phyloP scores from a whole-genome alignment of 2,329 filamentous ascomycete species.

The Pseudogymnoascus sp. region DNA sequence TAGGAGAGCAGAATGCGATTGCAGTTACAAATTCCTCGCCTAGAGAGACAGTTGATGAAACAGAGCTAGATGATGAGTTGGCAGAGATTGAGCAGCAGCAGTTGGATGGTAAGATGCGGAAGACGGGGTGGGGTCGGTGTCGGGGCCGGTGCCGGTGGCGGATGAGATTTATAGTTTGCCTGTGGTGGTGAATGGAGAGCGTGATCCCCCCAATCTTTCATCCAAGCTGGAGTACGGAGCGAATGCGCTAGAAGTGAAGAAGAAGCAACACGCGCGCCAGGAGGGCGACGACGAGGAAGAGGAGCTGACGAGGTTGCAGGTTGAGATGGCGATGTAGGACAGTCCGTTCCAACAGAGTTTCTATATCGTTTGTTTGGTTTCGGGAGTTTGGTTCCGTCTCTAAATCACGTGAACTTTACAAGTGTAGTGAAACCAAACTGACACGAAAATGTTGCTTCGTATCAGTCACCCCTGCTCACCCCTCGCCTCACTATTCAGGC shows the following conservation, averaged over 20 bases:
- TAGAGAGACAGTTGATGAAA: slow-evolving; percentile 71
- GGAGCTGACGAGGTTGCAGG: slow-evolving; percentile 85
- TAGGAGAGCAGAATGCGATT: slow-evolving; percentile 86
- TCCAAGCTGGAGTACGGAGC: slow-evolving; percentile 14
- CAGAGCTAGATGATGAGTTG: slow-evolving; percentile 78
- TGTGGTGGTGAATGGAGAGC: slow-evolving; percentile 63
- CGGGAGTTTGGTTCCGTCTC: too few species aligned
- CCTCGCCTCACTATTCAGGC: too few species aligned
- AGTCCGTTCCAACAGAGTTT: background rate
- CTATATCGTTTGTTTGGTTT: background rate
- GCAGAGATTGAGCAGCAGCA: slow-evolving; percentile 84
- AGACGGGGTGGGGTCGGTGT: slow-evolving; percentile 77
- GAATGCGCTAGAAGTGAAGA: slow-evolving; percentile 37
- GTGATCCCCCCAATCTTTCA: slow-evolving; percentile 38
- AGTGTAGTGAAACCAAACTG: too few species aligned
- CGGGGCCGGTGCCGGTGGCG: slow-evolving; percentile 76
- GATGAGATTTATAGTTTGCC: slow-evolving; percentile 75
- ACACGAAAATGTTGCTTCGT: too few species aligned
- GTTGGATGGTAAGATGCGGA: slow-evolving; percentile 89
- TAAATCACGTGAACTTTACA: too few species aligned
- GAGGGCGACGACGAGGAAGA: slow-evolving; percentile 94
- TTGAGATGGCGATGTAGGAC: slow-evolving; percentile 88
- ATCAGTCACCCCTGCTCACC: too few species aligned
- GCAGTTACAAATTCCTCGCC: slow-evolving; percentile 70
- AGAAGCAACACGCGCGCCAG: slow-evolving; percentile 41